A percentile compares a stretch with the other conserved stretches of the same genome.
Evolutionary conservation across 1,139 yeast species (phyloP).

Genomic region (Blastobotrys capitulatus): DNA sequence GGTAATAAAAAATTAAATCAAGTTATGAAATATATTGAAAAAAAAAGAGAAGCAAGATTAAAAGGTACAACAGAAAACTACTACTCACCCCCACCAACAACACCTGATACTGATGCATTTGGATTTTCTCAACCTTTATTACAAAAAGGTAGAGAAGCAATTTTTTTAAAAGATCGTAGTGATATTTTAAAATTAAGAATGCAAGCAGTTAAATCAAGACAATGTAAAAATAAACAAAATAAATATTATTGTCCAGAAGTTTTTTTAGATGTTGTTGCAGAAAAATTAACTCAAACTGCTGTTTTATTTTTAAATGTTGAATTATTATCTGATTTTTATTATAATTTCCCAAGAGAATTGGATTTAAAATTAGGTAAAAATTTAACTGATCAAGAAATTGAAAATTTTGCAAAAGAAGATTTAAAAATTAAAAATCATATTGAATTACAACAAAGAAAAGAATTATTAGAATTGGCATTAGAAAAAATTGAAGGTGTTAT

Average conservation of each 20-base stretch:
- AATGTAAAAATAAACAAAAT: constrained; percentile 72
- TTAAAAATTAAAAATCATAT: constrained; percentile 85
- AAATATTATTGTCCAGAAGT: constrained; percentile 93
- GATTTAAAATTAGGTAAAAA: constrained; percentile 66
- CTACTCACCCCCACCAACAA: constrained; percentile 1
- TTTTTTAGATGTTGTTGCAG: constrained; percentile 86
- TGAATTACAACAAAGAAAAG: constrained; percentile 90
- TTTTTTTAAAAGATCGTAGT: constrained; percentile 75
- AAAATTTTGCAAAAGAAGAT: constrained; percentile 89
- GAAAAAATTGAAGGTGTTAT: constrained; percentile 83
- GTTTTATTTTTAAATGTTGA: constrained; percentile 91
- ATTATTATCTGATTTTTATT: constrained; percentile 86
- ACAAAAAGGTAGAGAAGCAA: constrained; percentile 70
- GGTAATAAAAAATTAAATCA: constrained; percentile 82
- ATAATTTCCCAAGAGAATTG: constrained; percentile 90
- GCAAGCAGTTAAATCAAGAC: constrained; percentile 66
- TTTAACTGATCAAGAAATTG: constrained; percentile 71
- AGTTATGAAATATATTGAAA: constrained; percentile 65
- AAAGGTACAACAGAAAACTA: constrained; percentile 23
- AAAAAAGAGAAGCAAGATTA: constrained; percentile 41
- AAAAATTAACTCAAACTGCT: constrained; percentile 87
- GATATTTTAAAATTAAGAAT: constrained; percentile 68
- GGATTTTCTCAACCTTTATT: constrained; percentile 72
- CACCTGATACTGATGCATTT: constrained; percentile 55
- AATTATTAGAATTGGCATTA: constrained; percentile 75